phyloP scores from a whole-genome alignment of 73 alveolate species.

The Durusdinium trenchii region DNA sequence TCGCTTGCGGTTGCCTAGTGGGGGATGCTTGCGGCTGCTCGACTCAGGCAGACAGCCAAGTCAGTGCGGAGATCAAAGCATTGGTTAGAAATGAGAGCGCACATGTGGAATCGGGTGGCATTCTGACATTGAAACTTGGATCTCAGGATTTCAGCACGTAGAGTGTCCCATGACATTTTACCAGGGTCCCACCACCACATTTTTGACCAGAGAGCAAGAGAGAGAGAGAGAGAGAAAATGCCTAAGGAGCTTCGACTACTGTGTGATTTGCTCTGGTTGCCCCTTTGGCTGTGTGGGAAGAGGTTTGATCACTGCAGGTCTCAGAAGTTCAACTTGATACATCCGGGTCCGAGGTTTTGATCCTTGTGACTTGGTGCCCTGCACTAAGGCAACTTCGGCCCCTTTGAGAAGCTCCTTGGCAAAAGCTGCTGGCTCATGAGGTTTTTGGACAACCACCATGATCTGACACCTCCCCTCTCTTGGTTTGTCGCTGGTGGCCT shows the following conservation, averaged over 20 bases:
- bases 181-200: not conserved
- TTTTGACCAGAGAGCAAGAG: not conserved
- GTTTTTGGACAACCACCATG: not conserved
- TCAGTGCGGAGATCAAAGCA: conserved; percentile 31
- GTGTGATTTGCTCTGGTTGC: conserved; percentile 74
- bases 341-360: too few relatives aligned
- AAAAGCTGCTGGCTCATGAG: not conserved
- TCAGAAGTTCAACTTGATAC: not conserved
- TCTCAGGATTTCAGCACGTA: not conserved
- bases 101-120: too few relatives aligned
- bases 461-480: not conserved
- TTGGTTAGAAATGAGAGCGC: too few relatives aligned
- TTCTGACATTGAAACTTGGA: not conserved
- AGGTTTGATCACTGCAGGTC: not conserved
- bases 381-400: conserved; percentile 79
- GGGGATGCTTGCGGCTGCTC: too few relatives aligned
- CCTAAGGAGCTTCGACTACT: conserved; percentile 62
- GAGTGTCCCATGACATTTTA: not conserved
- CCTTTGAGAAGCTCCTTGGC: conserved; percentile 51
- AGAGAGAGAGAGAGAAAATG: not conserved
- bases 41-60: conserved; percentile 25
- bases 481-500: not conserved
- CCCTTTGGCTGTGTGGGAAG: not conserved
- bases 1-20: too few relatives aligned
- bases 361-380: not conserved